Base-by-base conservation (phyloP, 2,329 filamentous ascomycete species). In the Cladosporium sp. region DNA sequence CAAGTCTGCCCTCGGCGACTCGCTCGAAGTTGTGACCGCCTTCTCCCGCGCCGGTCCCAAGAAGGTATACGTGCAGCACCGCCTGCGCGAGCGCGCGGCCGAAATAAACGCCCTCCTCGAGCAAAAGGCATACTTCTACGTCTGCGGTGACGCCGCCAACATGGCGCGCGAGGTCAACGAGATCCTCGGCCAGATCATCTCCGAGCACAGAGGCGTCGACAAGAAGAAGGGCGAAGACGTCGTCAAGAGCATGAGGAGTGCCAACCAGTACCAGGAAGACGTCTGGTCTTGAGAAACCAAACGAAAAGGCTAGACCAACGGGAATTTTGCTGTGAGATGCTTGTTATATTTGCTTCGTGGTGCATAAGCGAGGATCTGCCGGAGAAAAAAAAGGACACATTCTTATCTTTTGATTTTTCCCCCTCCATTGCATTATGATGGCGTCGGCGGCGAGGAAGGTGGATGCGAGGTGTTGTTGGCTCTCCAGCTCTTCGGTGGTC, bases 41-140 rank as follows among this genome's bases (percentile, higher is more conserved):
- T 98, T 98, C 72, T 98, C 93, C n/a, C 84, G 93, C 58, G 88
- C 96, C 53, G 77, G 80, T 0, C 69, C 83, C 38, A 79, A 93
- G 22, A 98, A 98, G 74, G 88, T 98, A 32, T 98, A 98, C 66
- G 93, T 98, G 18, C 93, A 98, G 72, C 90, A 98, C 71, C 81
- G 87, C 55, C 78, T 98, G 53, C 85, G 87, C 72, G 88, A 97
- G 69, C 78, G 84, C 43, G 84, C 87, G 52, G 80, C 87, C 62
- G 83, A 95, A 62, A 79, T 98, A 72, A 92, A 95, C 71, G 84
- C 92, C 57, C 81, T 98, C 1, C 78, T 98, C 8, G 78, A 86
- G 69, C 87, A 91, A 68, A 84, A 84, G 65, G 93, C 89, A 4
- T 96, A 93, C 72, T 91, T 98, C 69, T 98, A 98, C 69, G 92